These are phyloP conservation scores for Aspergillus felis DNA, from an alignment of 2,329 filamentous ascomycete species.

Conservation along the genomic window DNA sequence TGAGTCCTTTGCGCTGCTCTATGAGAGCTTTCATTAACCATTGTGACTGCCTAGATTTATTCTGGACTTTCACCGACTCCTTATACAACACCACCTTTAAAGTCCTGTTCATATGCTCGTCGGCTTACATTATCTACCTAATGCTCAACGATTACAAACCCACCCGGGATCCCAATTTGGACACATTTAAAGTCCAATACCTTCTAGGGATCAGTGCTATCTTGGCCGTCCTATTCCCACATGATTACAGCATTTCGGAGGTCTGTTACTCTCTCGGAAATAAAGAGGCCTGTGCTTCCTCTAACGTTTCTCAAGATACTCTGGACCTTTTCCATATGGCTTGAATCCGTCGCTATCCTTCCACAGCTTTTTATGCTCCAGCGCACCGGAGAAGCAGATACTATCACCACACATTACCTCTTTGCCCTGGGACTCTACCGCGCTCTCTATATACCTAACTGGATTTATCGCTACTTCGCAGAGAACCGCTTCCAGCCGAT, in stretches of 20 bases:
- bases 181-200: constrained; percentile 97
- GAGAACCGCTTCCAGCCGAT: constrained; percentile 83
- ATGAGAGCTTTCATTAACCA: constrained; percentile 1
- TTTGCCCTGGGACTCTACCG: constrained; percentile 90
- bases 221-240: constrained; percentile 77
- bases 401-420: constrained; percentile 98
- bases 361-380: constrained; percentile 98
- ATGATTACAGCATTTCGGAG: constrained; percentile 73
- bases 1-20: constrained; percentile 36
- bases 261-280: constrained; percentile 30
- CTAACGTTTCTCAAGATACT: constrained; percentile 59
- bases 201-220: constrained; percentile 76
- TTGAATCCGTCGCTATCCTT: constrained; percentile 93
- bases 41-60: constrained; percentile 60
- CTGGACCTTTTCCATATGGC: constrained; percentile 98
- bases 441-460: constrained; percentile 96
- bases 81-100: constrained; percentile 95
- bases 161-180: constrained; percentile 92
- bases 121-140: constrained; percentile 92
- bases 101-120: constrained; percentile 84
- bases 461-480: constrained; percentile 84
- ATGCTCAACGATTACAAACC: constrained; percentile 98
- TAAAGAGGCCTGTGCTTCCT: constrained; percentile 2
- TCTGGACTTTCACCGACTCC: constrained; percentile 75
- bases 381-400: constrained; percentile 94